Conservation (phyloP, 1,284 basidiomycete species). For the Cryptococcus depauperatus region DNA sequence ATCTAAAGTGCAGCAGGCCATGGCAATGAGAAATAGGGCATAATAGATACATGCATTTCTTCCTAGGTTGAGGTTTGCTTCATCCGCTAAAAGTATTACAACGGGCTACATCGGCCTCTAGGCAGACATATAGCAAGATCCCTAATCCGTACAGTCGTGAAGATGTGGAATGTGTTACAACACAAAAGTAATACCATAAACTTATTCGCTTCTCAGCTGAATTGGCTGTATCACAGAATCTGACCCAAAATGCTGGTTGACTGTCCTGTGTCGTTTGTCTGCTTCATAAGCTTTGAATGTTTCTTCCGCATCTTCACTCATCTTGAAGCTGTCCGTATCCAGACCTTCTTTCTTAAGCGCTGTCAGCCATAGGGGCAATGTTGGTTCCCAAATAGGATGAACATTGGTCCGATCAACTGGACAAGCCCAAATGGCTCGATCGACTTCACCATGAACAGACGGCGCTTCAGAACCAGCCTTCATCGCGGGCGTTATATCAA, state of each 20-base stretch:
- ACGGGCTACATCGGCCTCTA: too few relatives aligned
- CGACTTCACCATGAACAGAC: slow-evolving; percentile 21
- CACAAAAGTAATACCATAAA: not conserved
- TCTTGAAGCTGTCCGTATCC: slow-evolving; percentile 21
- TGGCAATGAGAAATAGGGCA: slow-evolving; percentile 21
- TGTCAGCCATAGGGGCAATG: slow-evolving; percentile 37
- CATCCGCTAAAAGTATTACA: too few relatives aligned
- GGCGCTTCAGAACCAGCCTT: slow-evolving; percentile 7
- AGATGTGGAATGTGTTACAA: not conserved
- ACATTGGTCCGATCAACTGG: slow-evolving; percentile 39
- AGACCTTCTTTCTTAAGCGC: slow-evolving; percentile 24
- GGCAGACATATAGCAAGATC: too few relatives aligned
- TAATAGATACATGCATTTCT: slow-evolving; percentile 1
- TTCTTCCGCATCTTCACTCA: slow-evolving; percentile 33
- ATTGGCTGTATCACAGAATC: slow-evolving; percentile 7
- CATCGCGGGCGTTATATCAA: slow-evolving; percentile 35
- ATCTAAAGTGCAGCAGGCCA: slow-evolving; percentile 29
- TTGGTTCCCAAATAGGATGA: slow-evolving; percentile 42
- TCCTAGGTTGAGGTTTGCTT: too few relatives aligned
- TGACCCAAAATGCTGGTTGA: too few relatives aligned
- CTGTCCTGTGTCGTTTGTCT: slow-evolving; percentile 32
- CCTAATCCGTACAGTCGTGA: too few relatives aligned
- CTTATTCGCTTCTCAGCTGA: slow-evolving; percentile 29
- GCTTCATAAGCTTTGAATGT: slow-evolving; percentile 39
- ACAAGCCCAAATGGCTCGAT: slow-evolving; percentile 32